Base-by-base conservation (phyloP, 768 basidiomycete genomes). In the Strobilomyces dryophilus region DNA sequence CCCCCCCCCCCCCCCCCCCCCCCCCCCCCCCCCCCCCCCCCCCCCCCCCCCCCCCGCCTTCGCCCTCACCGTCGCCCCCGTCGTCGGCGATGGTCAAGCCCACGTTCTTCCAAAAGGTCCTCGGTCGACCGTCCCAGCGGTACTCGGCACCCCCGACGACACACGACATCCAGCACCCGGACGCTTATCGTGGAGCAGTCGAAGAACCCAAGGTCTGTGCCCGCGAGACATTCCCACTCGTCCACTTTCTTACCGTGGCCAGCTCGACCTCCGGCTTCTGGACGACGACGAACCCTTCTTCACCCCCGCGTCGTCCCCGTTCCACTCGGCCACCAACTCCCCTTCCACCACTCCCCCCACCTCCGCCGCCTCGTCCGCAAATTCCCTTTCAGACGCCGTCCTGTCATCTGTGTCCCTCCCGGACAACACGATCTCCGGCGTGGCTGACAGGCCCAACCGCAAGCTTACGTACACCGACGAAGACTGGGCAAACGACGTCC, bases 401-500 rank as follows among this genome's bases (percentile, higher is more conserved):
- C 72, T 65, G 39, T 64, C 72, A 4, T 55, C 66, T 5, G 47
- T 45, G 29, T 63, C 71, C 5, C 61, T 63, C 26, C 67, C 73
- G 21, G 71, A 71, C 21, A 58, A 63, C 50, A 9, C 47, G n/a
- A 29, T 29, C 14, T 53, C 60, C 18, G 57, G 36, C 52, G 70
- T 66, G 64, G 59, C 55, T 1, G 53, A 45, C 29, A 21, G 62
- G 55, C 35, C 53, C 47, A 20, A 66, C 44, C 58, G 65, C 52
- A 66, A 71, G 35, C 57, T 65, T 49, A 70, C 72, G 17, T 75
- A 76, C 62, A 77, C 76, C 4, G 78, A 81, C 60, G 76, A 82
- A 48, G 80, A 85, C 58, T 88, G 84, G 87, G 78, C 82, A 12
- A 79, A 77, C 56, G 85, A 88, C 46, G 79, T 85, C 17, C 76